A percentile compares a stretch with the other conserved stretches of the same genome.
phyloP scores from a whole-genome alignment of 176 grass and related monocot species.

The Alopecurus myosuroides region DNA sequence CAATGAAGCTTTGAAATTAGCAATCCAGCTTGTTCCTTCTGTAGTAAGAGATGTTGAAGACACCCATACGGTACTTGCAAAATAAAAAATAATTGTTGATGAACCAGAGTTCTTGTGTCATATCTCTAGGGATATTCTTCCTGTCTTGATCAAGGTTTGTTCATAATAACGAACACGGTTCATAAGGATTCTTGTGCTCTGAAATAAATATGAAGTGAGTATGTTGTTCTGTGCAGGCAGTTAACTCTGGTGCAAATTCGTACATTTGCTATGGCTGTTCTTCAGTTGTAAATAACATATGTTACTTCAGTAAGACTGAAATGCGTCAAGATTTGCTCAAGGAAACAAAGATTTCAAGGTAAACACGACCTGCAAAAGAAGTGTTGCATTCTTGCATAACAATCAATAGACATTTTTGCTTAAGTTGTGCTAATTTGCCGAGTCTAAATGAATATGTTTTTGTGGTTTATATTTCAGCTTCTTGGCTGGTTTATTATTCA shows the following conservation, averaged over 20 bases:
- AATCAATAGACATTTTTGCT: neutral
- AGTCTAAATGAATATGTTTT: slow-evolving; percentile 17
- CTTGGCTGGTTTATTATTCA: slow-evolving; percentile 83
- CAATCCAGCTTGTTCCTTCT: slow-evolving; percentile 81
- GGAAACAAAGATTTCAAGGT: slow-evolving; percentile 89
- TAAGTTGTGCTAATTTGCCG: neutral
- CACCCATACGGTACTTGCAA: slow-evolving; percentile 56
- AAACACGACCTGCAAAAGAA: slow-evolving; percentile 19
- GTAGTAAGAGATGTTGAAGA: slow-evolving; percentile 48
- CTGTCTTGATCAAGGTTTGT: slow-evolving; percentile 90
- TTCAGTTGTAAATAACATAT: slow-evolving; percentile 85
- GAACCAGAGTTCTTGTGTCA: slow-evolving; percentile 77
- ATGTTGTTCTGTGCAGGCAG: slow-evolving; percentile 53
- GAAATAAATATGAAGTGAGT: slow-evolving; percentile 32
- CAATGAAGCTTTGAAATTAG: slow-evolving; percentile 83
- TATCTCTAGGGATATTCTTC: slow-evolving; percentile 81
- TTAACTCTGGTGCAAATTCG: slow-evolving; percentile 90
- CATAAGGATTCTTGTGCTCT: slow-evolving; percentile 9
- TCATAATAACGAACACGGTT: slow-evolving; percentile 20
- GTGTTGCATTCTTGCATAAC: slow-evolving; percentile 9
- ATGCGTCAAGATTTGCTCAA: slow-evolving; percentile 76
- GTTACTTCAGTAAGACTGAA: slow-evolving; percentile 85
- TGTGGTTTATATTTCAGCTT: slow-evolving; percentile 65
- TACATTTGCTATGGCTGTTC: slow-evolving; percentile 79
- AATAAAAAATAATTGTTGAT: slow-evolving; percentile 81